phyloP scores from a whole-genome alignment of 208 protist genomes.

The Trypanosomatidae sp. region DNA sequence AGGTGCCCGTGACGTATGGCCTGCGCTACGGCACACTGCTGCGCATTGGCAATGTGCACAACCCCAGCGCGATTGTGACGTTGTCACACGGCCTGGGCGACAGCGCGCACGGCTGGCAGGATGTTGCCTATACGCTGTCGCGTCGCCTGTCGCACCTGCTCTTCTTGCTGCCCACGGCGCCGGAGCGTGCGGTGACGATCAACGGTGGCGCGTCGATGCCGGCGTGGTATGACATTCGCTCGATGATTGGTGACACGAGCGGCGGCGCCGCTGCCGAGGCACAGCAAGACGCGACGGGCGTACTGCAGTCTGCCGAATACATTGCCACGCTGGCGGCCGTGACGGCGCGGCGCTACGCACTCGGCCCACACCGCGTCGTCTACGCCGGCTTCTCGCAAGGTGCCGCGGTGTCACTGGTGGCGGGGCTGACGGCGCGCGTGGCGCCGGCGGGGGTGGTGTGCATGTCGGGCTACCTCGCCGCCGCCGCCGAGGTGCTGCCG shows the following conservation, averaged over 20 bases:
- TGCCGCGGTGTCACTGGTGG: conserved; percentile 58
- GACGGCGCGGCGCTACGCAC: conserved; percentile 24
- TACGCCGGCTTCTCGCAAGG: conserved; percentile 90
- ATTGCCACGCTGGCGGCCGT: conserved; percentile 47
- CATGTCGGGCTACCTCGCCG: conserved; percentile 74
- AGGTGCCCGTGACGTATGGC: conserved; percentile 27
- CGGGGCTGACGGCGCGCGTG: conserved; percentile 35
- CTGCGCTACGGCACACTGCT: conserved; percentile 52
- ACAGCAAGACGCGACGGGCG: conserved; percentile 22
- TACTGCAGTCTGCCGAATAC: conserved; percentile 55
- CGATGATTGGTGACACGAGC: conserved; percentile 13
- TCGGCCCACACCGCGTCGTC: conserved; percentile 62
- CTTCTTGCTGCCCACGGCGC: conserved; percentile 86
- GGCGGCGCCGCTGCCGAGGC: neutral
- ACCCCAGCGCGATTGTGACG: conserved; percentile 72
- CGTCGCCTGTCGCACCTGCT: conserved; percentile 64
- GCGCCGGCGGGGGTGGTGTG: conserved; percentile 52
- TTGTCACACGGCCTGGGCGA: conserved; percentile 88
- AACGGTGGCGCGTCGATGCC: conserved; percentile 79
- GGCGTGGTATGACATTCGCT: conserved; percentile 87
- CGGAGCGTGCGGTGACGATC: conserved; percentile 67
- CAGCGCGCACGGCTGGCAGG: conserved; percentile 78
- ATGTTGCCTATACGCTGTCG: conserved; percentile 44
- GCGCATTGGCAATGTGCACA: conserved; percentile 47
- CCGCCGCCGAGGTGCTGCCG: conserved; percentile 24